Base-by-base conservation (phyloP, 257 asterid species). In the Primulina huaijiensis region DNA sequence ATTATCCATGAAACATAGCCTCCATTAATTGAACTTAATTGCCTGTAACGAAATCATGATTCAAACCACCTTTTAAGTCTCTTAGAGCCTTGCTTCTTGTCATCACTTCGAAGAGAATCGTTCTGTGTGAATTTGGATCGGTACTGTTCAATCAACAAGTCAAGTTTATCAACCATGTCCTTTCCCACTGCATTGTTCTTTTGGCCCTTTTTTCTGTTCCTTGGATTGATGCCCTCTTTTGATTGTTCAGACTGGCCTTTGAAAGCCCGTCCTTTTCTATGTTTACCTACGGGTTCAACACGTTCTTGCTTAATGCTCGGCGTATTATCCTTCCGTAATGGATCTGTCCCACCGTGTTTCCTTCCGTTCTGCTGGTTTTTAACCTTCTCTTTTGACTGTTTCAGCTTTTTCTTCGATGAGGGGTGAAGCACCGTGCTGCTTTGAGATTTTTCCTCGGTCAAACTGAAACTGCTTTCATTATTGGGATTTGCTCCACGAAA, bases 391-490 rank as follows among this genome's bases (percentile, higher is more conserved):
- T 46, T 46, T 12, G 55, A 14, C 55, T 46, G 55, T 46, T 63
- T 70, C 38, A 23, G 68, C 60, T 57, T 77, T 73, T 68, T 76
- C 75, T 77, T 79, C 11, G 70, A 17, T 62, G 60, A 56, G 38
- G 59, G 53, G n/a, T 66, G 66, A 33, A 69, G 75, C 58, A 21
- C 67, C 72, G 14, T 63, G 25, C 61, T 79, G 60, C 57, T 57
- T n/a, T 38, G 25, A 33, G 72, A 71, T 61, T 40, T 65, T 34
- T 78, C 81, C 67, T 61, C 83, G 75, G 70, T 79, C 80, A 78
- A 79, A 37, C 33, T 60, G 50, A 66, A 35, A 69, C 76, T 61
- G 38, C 72, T 83, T 74, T 69, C 84, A 62, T 63, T 81, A 62
- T 30, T 43, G 21, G 43, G 38, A 23, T 77, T 66, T 66, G 69